phyloP scores from a whole-genome alignment of 225 moss, liverwort and hornwort genomes.

The Takakia lepidozioides region DNA sequence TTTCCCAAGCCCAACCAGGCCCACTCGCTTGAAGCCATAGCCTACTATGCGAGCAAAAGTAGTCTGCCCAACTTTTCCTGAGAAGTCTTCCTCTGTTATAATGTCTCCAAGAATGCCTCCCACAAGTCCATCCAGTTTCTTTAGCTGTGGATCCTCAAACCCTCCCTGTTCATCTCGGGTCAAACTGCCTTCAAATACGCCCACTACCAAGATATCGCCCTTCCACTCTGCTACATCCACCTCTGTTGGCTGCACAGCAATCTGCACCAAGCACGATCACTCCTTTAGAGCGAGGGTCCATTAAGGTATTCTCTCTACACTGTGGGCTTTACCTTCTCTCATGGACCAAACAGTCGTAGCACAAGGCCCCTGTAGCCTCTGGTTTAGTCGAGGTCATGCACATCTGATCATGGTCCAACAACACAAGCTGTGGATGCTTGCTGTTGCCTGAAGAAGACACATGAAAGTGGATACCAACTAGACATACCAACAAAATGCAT shows the following conservation, averaged over 20 bases:
- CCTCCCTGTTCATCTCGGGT: conserved; percentile 20
- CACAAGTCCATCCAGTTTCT: conserved; percentile 39
- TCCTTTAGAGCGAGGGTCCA: no score
- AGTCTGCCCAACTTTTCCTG: conserved; percentile 64
- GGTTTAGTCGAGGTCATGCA: no score
- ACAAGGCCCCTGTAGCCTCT: no score
- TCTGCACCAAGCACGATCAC: no score
- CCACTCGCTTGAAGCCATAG: conserved; percentile 74
- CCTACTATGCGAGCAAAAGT: conserved; percentile 59
- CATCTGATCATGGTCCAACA: no score
- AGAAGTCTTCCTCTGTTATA: conserved; percentile 76
- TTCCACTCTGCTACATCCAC: conserved; percentile 45
- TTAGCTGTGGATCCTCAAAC: conserved; percentile 30
- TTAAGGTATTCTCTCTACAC: no score
- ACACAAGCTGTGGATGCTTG: no score
- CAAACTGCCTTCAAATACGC: conserved; percentile 54
- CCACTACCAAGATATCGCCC: conserved; percentile 66
- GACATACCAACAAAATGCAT: no score
- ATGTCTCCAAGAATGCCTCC: conserved; percentile 66
- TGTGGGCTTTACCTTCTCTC: no score
- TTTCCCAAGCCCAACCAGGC: conserved; percentile 72
- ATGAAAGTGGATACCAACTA: no score
- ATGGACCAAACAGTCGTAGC: no score
- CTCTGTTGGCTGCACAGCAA: conserved; percentile 26
- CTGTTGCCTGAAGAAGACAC: no score